These are phyloP conservation scores for Puccinia sorghi DNA, from an alignment of 1,284 basidiomycete species.

Conservation along the genomic window DNA sequence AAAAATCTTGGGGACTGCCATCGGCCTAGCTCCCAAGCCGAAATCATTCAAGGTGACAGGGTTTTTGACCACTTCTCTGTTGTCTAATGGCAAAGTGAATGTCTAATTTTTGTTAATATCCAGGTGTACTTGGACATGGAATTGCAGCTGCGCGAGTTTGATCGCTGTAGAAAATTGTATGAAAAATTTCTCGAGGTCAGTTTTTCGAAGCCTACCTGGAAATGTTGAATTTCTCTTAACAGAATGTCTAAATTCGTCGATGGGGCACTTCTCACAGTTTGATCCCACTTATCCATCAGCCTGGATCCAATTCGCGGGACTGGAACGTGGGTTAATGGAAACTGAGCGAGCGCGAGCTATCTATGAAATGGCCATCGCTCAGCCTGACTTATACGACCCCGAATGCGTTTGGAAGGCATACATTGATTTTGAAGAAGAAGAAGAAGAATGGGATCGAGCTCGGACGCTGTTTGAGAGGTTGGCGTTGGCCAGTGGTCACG, in stretches of 20 bases:
- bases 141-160: slow-evolving; percentile 77
- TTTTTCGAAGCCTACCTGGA: slow-evolving; percentile 26
- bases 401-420: slow-evolving; percentile 94
- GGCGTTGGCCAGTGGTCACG: slow-evolving; percentile 81
- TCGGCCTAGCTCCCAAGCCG: slow-evolving; percentile 95
- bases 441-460: slow-evolving; percentile 83
- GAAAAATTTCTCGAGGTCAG: slow-evolving; percentile 87
- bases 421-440: slow-evolving; percentile 94
- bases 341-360: slow-evolving; percentile 87
- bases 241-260: slow-evolving; percentile 1
- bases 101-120: slow-evolving; percentile 58
- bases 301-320: slow-evolving; percentile 96
- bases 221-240: background rate
- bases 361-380: slow-evolving; percentile 91
- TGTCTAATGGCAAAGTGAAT: background rate
- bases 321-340: slow-evolving; percentile 90
- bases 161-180: slow-evolving; percentile 86
- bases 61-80: background rate
- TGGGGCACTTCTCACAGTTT: slow-evolving; percentile 60
- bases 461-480: slow-evolving; percentile 87
- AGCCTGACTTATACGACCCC: slow-evolving; percentile 91
- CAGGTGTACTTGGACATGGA: slow-evolving; percentile 92
- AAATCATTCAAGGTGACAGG: slow-evolving; percentile 58
- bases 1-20: slow-evolving; percentile 66
- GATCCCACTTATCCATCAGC: slow-evolving; percentile 85